phyloP scores from a whole-genome alignment of 768 basidiomycete species.

The Tulasnella sp. region DNA sequence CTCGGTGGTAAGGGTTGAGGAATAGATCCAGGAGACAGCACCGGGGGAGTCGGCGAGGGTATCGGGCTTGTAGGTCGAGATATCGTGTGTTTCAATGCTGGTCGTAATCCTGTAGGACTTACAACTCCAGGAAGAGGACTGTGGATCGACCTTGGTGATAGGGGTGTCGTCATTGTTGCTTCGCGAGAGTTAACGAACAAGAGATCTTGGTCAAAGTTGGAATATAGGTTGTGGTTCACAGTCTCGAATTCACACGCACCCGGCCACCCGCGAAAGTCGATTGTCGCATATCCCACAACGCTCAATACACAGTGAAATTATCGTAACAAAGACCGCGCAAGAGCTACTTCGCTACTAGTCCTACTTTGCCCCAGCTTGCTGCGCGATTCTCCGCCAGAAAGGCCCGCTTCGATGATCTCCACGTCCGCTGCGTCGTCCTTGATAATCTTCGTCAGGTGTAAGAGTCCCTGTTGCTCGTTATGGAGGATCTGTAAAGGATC shows the following conservation, averaged over 20 bases:
- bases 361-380: not conserved
- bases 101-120: conserved; percentile 34
- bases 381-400: conserved; percentile 4
- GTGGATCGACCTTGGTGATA: not conserved
- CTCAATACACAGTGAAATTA: not conserved
- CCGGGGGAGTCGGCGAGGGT: not conserved
- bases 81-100: conserved; percentile 43
- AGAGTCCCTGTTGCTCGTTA: conserved; percentile 72
- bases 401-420: conserved; percentile 39
- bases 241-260: not conserved
- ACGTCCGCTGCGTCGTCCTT: conserved; percentile 58
- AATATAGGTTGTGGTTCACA: not conserved
- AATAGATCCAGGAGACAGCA: not conserved
- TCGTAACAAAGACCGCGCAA: not conserved
- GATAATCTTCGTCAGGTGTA: conserved; percentile 69
- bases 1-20: not conserved
- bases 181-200: not conserved
- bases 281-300: not conserved
- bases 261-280: no score
- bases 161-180: not conserved
- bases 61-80: conserved; percentile 15
- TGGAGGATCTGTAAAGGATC: conserved; percentile 48
- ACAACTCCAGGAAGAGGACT: not conserved
- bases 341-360: not conserved
- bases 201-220: not conserved